These are phyloP conservation scores for Paramecium caudatum DNA, from an alignment of 73 alveolate species.

Conservation along the genomic window DNA sequence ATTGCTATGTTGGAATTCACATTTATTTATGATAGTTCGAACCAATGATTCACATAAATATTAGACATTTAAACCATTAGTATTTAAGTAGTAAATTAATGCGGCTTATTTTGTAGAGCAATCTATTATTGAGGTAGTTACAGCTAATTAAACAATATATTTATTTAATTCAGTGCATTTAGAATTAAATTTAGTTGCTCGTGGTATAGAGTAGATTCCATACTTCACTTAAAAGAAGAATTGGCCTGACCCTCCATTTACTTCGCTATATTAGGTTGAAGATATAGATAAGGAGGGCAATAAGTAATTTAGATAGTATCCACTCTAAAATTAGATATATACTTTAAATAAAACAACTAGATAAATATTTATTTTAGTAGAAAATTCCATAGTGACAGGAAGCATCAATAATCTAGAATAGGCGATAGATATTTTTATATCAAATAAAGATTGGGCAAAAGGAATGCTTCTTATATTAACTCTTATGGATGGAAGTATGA, in stretches of 20 bases:
- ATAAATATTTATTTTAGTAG: conserved; percentile 17
- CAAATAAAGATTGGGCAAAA: conserved; percentile 61
- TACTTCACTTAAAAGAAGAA: conserved; percentile 33
- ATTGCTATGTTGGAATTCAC: conserved; percentile 53
- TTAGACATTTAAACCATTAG: conserved; percentile 33
- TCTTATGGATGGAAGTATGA: conserved; percentile 38
- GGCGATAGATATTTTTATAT: conserved; percentile 39
- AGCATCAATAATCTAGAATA: conserved; percentile 28
- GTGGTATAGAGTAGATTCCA: conserved; percentile 20
- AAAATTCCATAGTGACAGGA: neutral
- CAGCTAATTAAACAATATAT: conserved; percentile 21
- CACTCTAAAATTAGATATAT: neutral
- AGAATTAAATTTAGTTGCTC: neutral
- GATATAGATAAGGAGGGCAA: neutral
- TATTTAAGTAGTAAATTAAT: conserved; percentile 29
- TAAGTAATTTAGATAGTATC: neutral
- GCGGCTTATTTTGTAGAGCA: conserved; percentile 30
- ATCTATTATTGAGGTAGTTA: neutral
- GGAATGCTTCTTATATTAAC: conserved; percentile 19
- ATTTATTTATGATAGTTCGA: neutral
- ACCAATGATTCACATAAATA: conserved; percentile 6
- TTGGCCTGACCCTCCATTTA: conserved; percentile 28
- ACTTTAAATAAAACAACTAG: neutral
- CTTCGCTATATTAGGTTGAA: conserved; percentile 13
- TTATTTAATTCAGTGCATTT: conserved; percentile 20